Evolutionary conservation across 1,139 yeast species (phyloP), one percentile per base, ranked within the genome.

Genomic region (Pichia cactophila): DNA sequence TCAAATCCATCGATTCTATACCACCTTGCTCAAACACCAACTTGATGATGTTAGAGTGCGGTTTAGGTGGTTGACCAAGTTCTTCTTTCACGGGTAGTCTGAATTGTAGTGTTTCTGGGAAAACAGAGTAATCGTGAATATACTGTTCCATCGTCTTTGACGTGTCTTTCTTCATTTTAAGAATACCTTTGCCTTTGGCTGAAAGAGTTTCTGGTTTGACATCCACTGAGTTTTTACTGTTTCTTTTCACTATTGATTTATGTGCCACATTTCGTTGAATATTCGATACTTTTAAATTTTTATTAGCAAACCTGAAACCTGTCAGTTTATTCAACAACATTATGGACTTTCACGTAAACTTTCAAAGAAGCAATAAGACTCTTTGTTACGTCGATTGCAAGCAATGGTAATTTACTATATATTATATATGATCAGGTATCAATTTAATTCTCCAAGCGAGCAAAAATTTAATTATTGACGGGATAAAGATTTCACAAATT

Each of bases 111-210:
- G 69, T 63, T 29, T 61, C 60, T 3, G 73, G 74, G 3, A 64
- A 56, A 3, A 66, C 61, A 1, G 74, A 67, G 52, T 68, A 71
- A 50, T 70, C 74, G 50, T 66, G 67, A 11, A 63, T 55, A 45
- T 60, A 62, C 20, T 48, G 28, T 4, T 49, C 50, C 17, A 52
- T 53, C 10, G 49, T 42, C 12, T 45, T 50, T 8, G 40, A 42
- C 2, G 36, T 46, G 14, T 49, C 50, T 31, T 55, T 54, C 31
- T 53, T 54, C 31, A 54, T 33, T 29, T 47, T 51, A 2, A 50
- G 42, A 23, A 54, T 45, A 39, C 51, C 56, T 26, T 43, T 49
- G 14, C 56, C 57, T 17, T 54, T 44, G 2, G 54, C 54, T 12
- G 52, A 44, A 16, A 42, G 17, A 2, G 48, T 37, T 6, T 33